Evolutionary conservation across 805 yeast species (phyloP), one percentile per base, ranked within the genome.

Genomic region (Kregervanrija fluxuum): DNA sequence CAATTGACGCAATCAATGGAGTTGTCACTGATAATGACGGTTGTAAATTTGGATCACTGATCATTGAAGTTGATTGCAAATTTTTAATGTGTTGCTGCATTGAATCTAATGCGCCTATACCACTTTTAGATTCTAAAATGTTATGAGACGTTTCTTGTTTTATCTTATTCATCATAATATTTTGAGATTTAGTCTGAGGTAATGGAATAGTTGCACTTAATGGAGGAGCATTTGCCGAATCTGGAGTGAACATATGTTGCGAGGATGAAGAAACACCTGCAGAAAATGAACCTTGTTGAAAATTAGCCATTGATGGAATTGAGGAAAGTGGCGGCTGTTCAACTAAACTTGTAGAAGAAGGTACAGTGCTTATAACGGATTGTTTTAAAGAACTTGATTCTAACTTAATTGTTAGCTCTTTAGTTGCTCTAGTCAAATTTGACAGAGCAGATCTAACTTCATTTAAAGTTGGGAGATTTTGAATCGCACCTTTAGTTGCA

Each of bases 321-420:
- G 69, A 56, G 10, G 64, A 59, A 33, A 65, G 46, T 1, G 66
- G 62, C 11, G 69, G 68, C 44, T 62, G 67, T 33, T 61, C 65
- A 30, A 52, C 48, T 22, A 51, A 40, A 16, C 44, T 50, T 16
- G 44, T 48, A 8, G 53, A 35, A 1, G 56, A 42, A 8, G 53
- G 43, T 12, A 48, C 46, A 42, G 50, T 56, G 8, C 56, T 54
- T 38, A 49, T 45, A 9, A 59, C 61, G 9, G 57, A 48, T 14
- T 57, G 57, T 35, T 64, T 64, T 48, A 64, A 76, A 13, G 82
- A 69, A 47, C 84, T 77, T 35, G 74, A 70, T 59, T 90, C 96
- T 37, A 90, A 66, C 53, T 86, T 71, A n/a, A 87, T 80, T 0
- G 97, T 89, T 12, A 91, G 84, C 57, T 91, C 98, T 56, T 91